Percentiles rank a stretch among this genome's conserved stretches.
These are phyloP conservation scores for Fusarium ramigenum DNA, from an alignment of 2,329 filamentous ascomycete species.

Conservation along the genomic window DNA sequence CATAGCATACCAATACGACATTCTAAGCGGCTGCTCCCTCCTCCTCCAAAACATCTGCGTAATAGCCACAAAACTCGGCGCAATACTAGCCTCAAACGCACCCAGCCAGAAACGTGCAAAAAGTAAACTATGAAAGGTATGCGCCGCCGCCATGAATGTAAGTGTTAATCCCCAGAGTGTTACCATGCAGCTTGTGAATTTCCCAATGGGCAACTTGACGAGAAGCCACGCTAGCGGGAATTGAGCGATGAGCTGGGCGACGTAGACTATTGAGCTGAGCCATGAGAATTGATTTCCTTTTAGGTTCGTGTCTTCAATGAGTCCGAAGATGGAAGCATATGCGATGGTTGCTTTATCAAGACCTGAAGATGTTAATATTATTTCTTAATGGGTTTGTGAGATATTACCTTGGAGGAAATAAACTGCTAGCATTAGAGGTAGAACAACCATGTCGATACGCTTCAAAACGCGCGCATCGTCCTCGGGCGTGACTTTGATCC, in stretches of 20 bases:
- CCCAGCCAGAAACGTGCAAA: constrained; percentile 57
- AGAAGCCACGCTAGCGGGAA: constrained; percentile 64
- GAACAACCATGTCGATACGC: constrained; percentile 27
- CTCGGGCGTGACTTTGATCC: constrained; percentile 32
- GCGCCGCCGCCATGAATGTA: constrained; percentile 61
- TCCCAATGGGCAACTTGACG: constrained; percentile 64
- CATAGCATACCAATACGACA: constrained; percentile 36
- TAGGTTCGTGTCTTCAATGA: constrained; percentile 62
- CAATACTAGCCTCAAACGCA: constrained; percentile 57
- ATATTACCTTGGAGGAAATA: constrained; percentile 31
- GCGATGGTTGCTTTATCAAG: constrained; percentile 55
- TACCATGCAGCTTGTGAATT: constrained; percentile 61
- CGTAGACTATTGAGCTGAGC: constrained; percentile 59
- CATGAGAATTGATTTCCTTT: constrained; percentile 68
- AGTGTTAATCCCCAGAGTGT: constrained; percentile 64
- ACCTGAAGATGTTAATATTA: not conserved
- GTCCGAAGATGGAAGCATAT: constrained; percentile 72
- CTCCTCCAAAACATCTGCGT: constrained; percentile 51
- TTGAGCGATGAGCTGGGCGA: constrained; percentile 53
- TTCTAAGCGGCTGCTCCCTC: constrained; percentile 44
- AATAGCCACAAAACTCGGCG: constrained; percentile 46
- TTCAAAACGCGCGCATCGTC: constrained; percentile 33
- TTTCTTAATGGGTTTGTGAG: accelerated
- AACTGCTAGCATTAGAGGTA: constrained; percentile 35
- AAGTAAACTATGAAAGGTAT: constrained; percentile 56